Evolutionary conservation across 2,329 filamentous ascomycete species (phyloP).

Genomic region (Colletotrichum siamense): DNA sequence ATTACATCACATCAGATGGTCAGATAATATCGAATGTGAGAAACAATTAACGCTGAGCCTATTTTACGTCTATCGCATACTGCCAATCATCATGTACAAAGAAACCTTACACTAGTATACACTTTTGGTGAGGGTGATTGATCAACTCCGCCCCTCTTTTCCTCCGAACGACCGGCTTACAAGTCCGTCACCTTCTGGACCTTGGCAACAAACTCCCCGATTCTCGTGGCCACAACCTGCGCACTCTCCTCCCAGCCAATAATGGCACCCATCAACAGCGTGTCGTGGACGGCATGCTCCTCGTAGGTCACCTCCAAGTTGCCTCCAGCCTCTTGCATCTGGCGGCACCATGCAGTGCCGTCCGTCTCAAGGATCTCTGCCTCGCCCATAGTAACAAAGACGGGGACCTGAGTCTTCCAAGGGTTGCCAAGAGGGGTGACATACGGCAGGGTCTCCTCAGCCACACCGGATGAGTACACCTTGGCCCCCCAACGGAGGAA

Average conservation of each 20-base stretch:
- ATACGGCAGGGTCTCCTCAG: background rate
- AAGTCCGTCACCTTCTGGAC: background rate
- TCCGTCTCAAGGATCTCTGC: slow-evolving; percentile 3
- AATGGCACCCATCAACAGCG: background rate
- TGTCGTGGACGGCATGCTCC: slow-evolving; percentile 1
- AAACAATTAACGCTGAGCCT: background rate
- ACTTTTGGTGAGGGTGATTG: background rate
- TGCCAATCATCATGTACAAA: background rate
- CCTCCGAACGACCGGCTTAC: background rate
- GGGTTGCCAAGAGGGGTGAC: slow-evolving; percentile 4
- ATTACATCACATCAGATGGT: background rate
- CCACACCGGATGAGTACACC: background rate
- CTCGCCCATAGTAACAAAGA: slow-evolving; percentile 3
- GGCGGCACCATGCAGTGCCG: background rate
- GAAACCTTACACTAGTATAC: background rate
- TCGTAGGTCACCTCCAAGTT: background rate
- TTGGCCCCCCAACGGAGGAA: slow-evolving; percentile 9
- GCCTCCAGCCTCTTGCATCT: background rate
- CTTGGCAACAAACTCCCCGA: background rate
- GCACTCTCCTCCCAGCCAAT: slow-evolving; percentile 6
- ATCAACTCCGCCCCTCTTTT: background rate
- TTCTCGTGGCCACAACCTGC: background rate
- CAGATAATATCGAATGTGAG: background rate
- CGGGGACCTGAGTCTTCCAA: background rate
- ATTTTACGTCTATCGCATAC: background rate